Evolutionary conservation across 1,284 basidiomycete species (phyloP).

Genomic region (Leccinum solheimii): DNA sequence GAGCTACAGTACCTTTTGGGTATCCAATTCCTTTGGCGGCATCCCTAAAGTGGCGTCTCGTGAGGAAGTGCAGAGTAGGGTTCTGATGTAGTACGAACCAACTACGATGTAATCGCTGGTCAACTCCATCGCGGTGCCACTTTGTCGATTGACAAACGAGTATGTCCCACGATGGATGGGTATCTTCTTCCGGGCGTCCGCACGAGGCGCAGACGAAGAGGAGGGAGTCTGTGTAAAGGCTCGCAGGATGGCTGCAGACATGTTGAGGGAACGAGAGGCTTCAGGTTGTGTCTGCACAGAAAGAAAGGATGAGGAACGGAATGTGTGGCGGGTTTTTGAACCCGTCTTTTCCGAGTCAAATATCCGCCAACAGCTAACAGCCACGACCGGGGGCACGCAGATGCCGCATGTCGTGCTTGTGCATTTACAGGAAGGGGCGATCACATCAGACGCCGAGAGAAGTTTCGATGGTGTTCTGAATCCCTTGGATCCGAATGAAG

Average conservation of each 20-base stretch:
- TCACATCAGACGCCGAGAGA: constrained; percentile 15
- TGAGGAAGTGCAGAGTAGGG: constrained; percentile 3
- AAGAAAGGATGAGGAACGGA: background rate
- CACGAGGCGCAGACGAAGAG: constrained; percentile 15
- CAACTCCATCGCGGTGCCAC: constrained; percentile 36
- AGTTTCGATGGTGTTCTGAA: constrained; percentile 14
- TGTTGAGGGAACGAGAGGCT: constrained; percentile 4
- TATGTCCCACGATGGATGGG: constrained; percentile 35
- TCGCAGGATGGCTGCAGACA: constrained; percentile 28
- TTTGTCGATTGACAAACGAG: constrained; percentile 33
- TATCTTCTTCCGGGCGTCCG: constrained; percentile 21
- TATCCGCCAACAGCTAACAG: constrained; percentile 16
- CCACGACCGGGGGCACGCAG: constrained; percentile 21
- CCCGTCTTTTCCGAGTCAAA: background rate
- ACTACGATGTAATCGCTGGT: constrained; percentile 26
- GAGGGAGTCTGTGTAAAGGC: constrained; percentile 21
- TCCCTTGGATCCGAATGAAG: constrained; percentile 9
- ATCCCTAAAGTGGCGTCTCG: constrained; percentile 20
- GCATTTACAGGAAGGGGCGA: background rate
- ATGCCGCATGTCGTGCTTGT: constrained; percentile 19
- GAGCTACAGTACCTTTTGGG: constrained; percentile 26
- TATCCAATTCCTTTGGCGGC: constrained; percentile 30
- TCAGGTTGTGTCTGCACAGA: background rate
- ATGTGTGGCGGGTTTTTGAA: constrained; percentile 21
- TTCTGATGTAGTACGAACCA: constrained; percentile 13